Percentiles rank a stretch among this genome's conserved stretches.
Conservation (phyloP, 129 eudicot genomes). For the Deinandra increscens region DNA sequence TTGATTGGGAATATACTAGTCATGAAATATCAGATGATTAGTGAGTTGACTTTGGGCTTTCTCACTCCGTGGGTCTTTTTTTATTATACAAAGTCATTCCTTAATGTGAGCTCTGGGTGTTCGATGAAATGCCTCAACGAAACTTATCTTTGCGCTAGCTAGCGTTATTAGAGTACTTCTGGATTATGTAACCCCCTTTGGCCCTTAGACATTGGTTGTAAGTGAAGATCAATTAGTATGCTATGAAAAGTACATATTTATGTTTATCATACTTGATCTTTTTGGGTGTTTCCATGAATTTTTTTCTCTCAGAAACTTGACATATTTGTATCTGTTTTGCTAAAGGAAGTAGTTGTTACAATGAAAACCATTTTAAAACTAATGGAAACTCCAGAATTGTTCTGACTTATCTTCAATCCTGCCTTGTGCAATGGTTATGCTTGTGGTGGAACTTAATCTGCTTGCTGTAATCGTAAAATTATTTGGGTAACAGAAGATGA, state of each 20-base stretch:
- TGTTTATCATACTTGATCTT: not conserved
- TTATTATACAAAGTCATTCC: slow-evolving; percentile 7
- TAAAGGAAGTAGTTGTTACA: not conserved
- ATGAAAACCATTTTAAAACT: too few relatives aligned
- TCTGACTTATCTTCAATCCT: not conserved
- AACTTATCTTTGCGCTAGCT: slow-evolving; percentile 13
- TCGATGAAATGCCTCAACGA: slow-evolving; percentile 6
- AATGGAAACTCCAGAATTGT: not conserved
- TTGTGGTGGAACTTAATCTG: not conserved
- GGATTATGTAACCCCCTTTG: not conserved
- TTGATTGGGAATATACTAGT: not conserved
- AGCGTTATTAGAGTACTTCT: not conserved
- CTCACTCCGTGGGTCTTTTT: slow-evolving; percentile 7
- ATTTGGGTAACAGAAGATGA: not conserved
- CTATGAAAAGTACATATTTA: not conserved
- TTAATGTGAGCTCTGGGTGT: slow-evolving; percentile 8
- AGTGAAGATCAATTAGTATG: not conserved
- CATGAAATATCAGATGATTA: slow-evolving; percentile 15
- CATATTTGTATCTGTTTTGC: not conserved
- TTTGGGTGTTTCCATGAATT: not conserved
- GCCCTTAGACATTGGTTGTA: not conserved
- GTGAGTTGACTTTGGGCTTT: slow-evolving; percentile 32
- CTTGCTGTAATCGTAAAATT: not conserved
- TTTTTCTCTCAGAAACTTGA: not conserved
- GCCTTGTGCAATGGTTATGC: slow-evolving; percentile 6